phyloP scores from a whole-genome alignment of 805 yeast species.

The Yamadazyma ubonensis region DNA sequence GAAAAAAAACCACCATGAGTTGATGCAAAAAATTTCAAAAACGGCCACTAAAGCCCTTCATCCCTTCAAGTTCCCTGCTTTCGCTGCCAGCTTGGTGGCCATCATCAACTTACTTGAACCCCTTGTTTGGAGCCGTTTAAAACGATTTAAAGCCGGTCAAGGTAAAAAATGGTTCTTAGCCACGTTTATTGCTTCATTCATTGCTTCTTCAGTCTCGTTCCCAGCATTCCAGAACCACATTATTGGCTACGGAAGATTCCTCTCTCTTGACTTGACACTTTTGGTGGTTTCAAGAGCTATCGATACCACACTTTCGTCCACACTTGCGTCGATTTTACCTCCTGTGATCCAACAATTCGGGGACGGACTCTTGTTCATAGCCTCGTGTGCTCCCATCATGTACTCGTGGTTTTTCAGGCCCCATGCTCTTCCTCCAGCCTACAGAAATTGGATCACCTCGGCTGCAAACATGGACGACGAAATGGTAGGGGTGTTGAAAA shows the following conservation, averaged over 20 bases:
- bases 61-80: conserved; percentile 33
- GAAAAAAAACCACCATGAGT: conserved; percentile 16
- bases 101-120: conserved; percentile 33
- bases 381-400: conserved; percentile 34
- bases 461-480: conserved; percentile 49
- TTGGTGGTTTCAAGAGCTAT: conserved; percentile 35
- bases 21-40: conserved; percentile 19
- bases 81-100: conserved; percentile 32
- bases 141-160: neutral
- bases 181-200: conserved; percentile 28
- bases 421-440: conserved; percentile 41
- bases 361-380: conserved; percentile 31
- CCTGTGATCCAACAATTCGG: conserved; percentile 16
- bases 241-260: conserved; percentile 27
- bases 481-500: conserved; percentile 30
- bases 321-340: conserved; percentile 23
- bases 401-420: conserved; percentile 41
- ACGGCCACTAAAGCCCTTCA: conserved; percentile 26
- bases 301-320: conserved; percentile 31
- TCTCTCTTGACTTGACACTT: conserved; percentile 37
- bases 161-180: conserved; percentile 17
- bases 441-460: conserved; percentile 47
- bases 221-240: conserved; percentile 34
- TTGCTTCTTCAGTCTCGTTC: conserved; percentile 28
- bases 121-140: conserved; percentile 15